A percentile compares a stretch with the other conserved stretches of the same genome.
Conservation (phyloP, 2,329 filamentous ascomycete genomes). For the Xylaria sp. region DNA sequence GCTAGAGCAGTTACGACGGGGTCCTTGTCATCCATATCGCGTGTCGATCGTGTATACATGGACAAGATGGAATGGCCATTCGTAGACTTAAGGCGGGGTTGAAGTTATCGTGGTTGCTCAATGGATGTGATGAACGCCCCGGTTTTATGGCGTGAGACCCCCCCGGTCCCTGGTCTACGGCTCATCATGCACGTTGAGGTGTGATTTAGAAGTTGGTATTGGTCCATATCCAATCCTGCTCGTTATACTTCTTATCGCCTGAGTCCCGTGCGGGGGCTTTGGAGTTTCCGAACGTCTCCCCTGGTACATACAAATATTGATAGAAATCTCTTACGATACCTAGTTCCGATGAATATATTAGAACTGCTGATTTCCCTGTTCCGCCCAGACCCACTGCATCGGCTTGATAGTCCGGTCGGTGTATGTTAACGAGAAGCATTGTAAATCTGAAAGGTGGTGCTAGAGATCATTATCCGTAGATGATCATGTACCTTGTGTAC, state of each 20-base stretch:
- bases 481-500: too few relatives aligned
- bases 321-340: neutral
- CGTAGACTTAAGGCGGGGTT: neutral
- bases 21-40: constrained; percentile 39
- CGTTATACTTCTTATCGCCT: constrained; percentile 12
- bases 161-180: neutral
- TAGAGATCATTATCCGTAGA: too few relatives aligned
- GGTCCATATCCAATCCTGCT: constrained; percentile 16
- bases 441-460: too few relatives aligned
- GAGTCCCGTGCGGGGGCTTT: constrained; percentile 13
- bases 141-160: neutral
- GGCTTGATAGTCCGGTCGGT: too few relatives aligned
- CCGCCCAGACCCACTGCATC: too few relatives aligned
- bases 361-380: too few relatives aligned
- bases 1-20: constrained; percentile 16
- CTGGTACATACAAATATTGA: neutral
- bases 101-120: neutral
- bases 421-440: too few relatives aligned
- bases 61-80: neutral
- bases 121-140: neutral
- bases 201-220: constrained; percentile 24
- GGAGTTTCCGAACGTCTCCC: constrained; percentile 11
- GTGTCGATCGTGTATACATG: too few relatives aligned
- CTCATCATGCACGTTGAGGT: constrained; percentile 1
- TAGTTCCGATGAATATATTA: neutral